phyloP scores from a whole-genome alignment of 352 stramenopile genomes.

The Phytopythium delawarense region DNA sequence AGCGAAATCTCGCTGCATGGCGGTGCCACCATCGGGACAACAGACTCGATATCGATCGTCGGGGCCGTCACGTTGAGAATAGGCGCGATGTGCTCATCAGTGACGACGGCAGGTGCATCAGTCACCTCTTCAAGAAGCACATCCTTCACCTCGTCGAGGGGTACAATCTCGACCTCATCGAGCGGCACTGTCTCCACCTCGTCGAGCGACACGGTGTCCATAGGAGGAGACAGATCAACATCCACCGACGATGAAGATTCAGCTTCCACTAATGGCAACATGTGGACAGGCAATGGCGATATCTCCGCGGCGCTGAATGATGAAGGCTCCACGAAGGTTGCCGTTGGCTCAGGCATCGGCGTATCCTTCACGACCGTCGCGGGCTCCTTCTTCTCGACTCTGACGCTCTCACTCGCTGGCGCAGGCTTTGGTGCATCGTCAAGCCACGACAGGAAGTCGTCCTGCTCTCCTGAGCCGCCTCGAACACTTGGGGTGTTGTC shows the following conservation, averaged over 20 bases:
- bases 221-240: background rate
- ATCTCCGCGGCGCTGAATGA: background rate
- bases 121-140: background rate
- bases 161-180: background rate
- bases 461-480: slow-evolving; percentile 22
- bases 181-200: background rate
- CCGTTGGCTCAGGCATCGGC: background rate
- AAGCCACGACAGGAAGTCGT: slow-evolving; percentile 82
- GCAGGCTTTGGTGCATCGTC: slow-evolving; percentile 31
- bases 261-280: too few relatives aligned
- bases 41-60: background rate
- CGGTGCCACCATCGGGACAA: background rate
- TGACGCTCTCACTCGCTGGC: background rate
- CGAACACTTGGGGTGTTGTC: slow-evolving; percentile 1
- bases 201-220: background rate
- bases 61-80: background rate
- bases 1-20: slow-evolving; percentile 25
- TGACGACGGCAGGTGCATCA: background rate
- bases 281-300: background rate
- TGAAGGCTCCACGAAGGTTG: background rate
- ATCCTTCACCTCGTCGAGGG: background rate
- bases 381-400: background rate
- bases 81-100: background rate
- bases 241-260: background rate
- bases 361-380: background rate